phyloP scores from a whole-genome alignment of 306 rosid species.

The Ammopiptanthus mongolicus region DNA sequence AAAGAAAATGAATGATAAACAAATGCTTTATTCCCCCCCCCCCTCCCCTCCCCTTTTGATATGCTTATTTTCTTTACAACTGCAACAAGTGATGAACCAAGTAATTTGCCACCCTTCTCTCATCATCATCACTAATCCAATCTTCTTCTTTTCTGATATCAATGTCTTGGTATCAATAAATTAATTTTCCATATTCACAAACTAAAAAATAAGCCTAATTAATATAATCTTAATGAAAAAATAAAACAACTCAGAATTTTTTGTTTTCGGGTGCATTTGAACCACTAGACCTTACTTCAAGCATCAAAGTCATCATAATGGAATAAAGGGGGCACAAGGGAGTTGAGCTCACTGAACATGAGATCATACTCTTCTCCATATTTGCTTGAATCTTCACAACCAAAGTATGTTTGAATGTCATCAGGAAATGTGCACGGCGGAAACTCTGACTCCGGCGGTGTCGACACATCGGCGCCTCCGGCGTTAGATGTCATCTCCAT shows the following conservation, averaged over 20 bases:
- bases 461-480: slow-evolving; percentile 13
- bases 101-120: background rate
- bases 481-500: slow-evolving; percentile 47
- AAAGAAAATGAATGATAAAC: background rate
- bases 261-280: background rate
- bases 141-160: background rate
- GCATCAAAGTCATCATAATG: slow-evolving; percentile 41
- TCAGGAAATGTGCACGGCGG: slow-evolving; percentile 47
- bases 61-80: slow-evolving; percentile 20
- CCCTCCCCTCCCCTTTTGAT: background rate
- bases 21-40: background rate
- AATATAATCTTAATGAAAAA: background rate
- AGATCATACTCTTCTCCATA: slow-evolving; percentile 46
- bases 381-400: slow-evolving; percentile 45
- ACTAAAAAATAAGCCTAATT: background rate
- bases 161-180: background rate
- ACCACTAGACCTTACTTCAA: slow-evolving; percentile 10
- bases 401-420: slow-evolving; percentile 82
- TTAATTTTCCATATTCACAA: slow-evolving; percentile 13
- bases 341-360: slow-evolving; percentile 54
- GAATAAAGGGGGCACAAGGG: slow-evolving; percentile 50
- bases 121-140: background rate
- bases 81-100: slow-evolving; percentile 21
- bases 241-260: background rate
- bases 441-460: slow-evolving; percentile 28